Conservation (phyloP, 2,329 filamentous ascomycete species). For the Claviceps sorghi region DNA sequence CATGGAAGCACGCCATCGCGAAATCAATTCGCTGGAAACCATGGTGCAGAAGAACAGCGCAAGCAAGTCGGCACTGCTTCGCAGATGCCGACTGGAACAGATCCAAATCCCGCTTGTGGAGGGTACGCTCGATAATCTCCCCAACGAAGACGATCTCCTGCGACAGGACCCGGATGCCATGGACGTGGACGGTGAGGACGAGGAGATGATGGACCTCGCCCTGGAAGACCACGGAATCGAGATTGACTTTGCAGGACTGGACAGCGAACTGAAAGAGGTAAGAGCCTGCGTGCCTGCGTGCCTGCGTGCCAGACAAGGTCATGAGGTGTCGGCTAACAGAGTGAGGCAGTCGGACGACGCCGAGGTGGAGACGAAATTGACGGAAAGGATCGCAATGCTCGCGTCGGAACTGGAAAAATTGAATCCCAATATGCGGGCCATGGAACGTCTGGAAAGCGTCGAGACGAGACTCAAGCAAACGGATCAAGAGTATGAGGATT, state of each 20-base stretch:
- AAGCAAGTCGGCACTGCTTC: conserved; percentile 67
- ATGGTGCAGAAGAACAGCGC: conserved; percentile 76
- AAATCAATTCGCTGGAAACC: conserved; percentile 65
- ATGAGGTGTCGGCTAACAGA: conserved; percentile 15
- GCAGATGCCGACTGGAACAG: conserved; percentile 86
- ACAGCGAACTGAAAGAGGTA: conserved; percentile 69
- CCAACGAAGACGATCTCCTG: conserved; percentile 69
- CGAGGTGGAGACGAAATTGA: conserved; percentile 58
- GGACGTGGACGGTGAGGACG: conserved; percentile 67
- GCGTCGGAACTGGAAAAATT: conserved; percentile 78
- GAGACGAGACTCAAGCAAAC: conserved; percentile 69
- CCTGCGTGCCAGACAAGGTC: too few species aligned
- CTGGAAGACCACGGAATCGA: conserved; percentile 86
- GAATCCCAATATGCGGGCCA: conserved; percentile 91
- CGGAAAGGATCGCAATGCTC: conserved; percentile 62
- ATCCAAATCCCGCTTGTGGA: conserved; percentile 67
- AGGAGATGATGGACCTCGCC: conserved; percentile 45
- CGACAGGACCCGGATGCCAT: conserved; percentile 74
- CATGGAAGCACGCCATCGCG: conserved; percentile 59
- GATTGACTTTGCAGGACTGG: conserved; percentile 68
- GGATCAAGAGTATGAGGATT: conserved; percentile 79
- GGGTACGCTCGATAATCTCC: conserved; percentile 70
- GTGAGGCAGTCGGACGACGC: conserved; percentile 59
- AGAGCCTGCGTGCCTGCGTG: too few species aligned
- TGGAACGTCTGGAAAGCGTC: conserved; percentile 77